Base-by-base conservation (phyloP, 2,329 filamentous ascomycete genomes). In the Aspergillus japonicus region DNA sequence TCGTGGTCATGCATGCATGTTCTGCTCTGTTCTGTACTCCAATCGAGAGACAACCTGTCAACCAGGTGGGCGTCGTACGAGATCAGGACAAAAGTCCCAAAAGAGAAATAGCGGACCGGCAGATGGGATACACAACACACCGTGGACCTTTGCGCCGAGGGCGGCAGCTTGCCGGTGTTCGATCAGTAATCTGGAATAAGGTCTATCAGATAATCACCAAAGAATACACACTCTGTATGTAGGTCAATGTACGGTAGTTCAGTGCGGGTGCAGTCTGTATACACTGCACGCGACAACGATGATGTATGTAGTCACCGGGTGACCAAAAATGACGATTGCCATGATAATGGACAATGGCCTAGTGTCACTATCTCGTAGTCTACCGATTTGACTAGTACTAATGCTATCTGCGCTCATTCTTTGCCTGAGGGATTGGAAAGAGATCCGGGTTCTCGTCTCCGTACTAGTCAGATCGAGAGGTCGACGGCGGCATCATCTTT, bases 51-150 rank as follows among this genome's bases (percentile, higher is more conserved):
- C 56, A 56, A 56, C 31, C 59, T 63, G 55, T 56, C 58, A 61
- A 61, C 44, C 48, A 47, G 47, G 59, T 59, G 57, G 39, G 48
- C 57, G 31, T 59, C 57, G 57, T 50, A 51, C 39, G 14, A 44
- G 16, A 19, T 44, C 39, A 44, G 39, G 57, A 48, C 47, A 42
- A 48, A 39, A 23, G 23, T 23, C 35, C 33, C 33, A 16, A 53
- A 53, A 57, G 47, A 31, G 55, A 51, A 56, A 56, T 47, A 29
- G 58, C 53, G 31, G 49, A 29, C 29, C 33, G 35, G 47, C 23
- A 33, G 26, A 50, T 55, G 58, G 56, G 54, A 57, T 19, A 62
- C 54, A 54, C 21, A 21, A 21, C 21, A 21, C 21, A 21, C 21
- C 2, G 21, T 21, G 21, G 21, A 21, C 7, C 26, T 29, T 8